A percentile compares a stretch with the other conserved stretches of the same genome.
These are phyloP conservation scores for Sonneratia alba DNA, from an alignment of 345 rosid genomes.

Conservation along the genomic window DNA sequence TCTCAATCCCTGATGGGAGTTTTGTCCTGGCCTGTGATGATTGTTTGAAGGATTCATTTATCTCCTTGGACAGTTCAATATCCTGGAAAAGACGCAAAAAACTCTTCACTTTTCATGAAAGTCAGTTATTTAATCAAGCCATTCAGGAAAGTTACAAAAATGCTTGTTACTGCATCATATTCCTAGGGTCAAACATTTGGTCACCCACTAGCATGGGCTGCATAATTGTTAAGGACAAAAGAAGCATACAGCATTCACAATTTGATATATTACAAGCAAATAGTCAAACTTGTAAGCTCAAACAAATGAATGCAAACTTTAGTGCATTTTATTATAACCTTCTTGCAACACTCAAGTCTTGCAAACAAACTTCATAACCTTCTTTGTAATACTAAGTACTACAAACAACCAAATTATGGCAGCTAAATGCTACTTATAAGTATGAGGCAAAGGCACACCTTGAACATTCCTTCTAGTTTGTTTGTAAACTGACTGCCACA, in stretches of 20 bases:
- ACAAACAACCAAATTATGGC: background rate
- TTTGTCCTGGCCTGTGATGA: constrained; percentile 96
- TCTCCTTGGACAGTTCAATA: constrained; percentile 93
- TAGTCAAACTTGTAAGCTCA: no score
- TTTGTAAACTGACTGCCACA: constrained; percentile 99
- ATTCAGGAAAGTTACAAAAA: background rate
- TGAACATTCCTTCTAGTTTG: constrained; percentile 99
- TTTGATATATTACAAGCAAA: no score
- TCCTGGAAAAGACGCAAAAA: constrained; percentile 40
- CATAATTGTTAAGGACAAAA: no score
- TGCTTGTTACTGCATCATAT: background rate
- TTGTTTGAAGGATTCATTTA: constrained; percentile 91
- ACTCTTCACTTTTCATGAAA: background rate
- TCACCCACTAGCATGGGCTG: background rate
- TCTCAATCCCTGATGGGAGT: constrained; percentile 92
- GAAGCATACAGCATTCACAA: no score
- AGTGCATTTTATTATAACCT: background rate
- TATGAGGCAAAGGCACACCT: constrained; percentile 36
- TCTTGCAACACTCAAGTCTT: background rate
- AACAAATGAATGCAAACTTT: no score
- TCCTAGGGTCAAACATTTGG: background rate
- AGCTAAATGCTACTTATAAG: background rate
- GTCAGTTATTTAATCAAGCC: background rate
- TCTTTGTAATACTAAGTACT: background rate
- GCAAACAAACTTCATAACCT: background rate